Base-by-base conservation (phyloP, 78 protist species). In the Dictyostelium citrinum region DNA sequence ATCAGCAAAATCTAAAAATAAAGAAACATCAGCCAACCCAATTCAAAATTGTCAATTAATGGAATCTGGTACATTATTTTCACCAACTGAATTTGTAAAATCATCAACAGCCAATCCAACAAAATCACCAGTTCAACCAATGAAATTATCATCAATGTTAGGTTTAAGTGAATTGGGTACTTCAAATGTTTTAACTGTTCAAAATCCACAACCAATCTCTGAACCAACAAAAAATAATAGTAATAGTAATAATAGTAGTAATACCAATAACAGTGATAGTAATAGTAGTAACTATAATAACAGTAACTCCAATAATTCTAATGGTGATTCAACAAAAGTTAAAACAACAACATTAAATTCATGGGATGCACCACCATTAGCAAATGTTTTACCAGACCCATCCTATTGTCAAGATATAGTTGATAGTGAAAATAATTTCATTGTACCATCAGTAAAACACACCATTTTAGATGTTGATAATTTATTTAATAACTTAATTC, bases 11-110 rank as follows among this genome's bases (percentile, higher is more conserved):
- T 16, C 29, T 3, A 67, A 67, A 58, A 11, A 39, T 11, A 27
- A 49, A 58, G 6, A 4, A 46, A 22, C 27, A 7, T 17, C 41
- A 24, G 5, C 51, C 14, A 24, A 77, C 22, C 83, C 64, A 80
- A 35, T 37, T 10, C 37, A 12, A 22, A 24, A 77, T 12, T 14
- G 39, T 46, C 41, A 45, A 31, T 24, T 33, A 45, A 29, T 22
- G 46, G 46, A 80, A 2, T 12, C n/a, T 14, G 84, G 58, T 5
- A 43, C 55, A 12, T 27, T 86, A 68, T 86, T 86, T n/a, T 77
- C 84, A 41, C 92, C 92, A 31, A 86, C 92, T 11, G 92, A 86
- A 41, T 86, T 86, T 86, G 92, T 86, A 22, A 86, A 86, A 60
- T 72, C 83, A 1, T 22, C 37, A 12, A 41, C 67, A 14, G 70